Evolutionary conservation across 495 filamentous ascomycete species (phyloP), one percentile per base, ranked within the genome.

Genomic region (Neurospora africana): DNA sequence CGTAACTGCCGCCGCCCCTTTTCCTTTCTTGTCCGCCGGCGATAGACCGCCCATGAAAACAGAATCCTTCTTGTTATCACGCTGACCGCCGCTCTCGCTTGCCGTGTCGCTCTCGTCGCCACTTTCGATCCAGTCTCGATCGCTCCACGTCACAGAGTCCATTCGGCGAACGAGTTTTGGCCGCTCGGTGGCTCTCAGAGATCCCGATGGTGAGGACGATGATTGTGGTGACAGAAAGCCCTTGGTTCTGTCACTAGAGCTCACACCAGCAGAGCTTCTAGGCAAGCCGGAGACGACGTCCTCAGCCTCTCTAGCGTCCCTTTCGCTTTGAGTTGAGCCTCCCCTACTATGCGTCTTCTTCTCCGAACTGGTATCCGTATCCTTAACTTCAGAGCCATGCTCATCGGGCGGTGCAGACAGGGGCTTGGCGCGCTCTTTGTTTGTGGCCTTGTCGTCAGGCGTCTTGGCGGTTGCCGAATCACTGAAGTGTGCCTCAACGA

Each of bases 401-500:
- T 77, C 77, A 58, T 82, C 82, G 0, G 82, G 81, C 11, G 69
- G 72, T 53, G 82, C 75, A 19, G 77, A 68, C 6, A 78, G 70
- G 5, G 73, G 72, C 70, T 82, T 85, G 2, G 85, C 84, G 13
- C 82, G 78, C 74, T 87, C 85, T 27, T 43, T 70, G 17, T 75
- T 77, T 23, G 72, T 70, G 76, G 85, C 83, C 10, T 79, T 71
- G 30, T 88, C 87, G 76, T 94, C 92, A 4, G 87, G 82, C 3
- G 84, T 87, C 30, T 81, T 83, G 3, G 90, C 88, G 4, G 83
- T 80, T 43, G 87, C 87, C 0, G 85, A 87, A 74, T 92, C 88
- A 58, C 88, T 90, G 76, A 99, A 99, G 77, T 99, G 95, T 0
- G 93, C 93, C 77, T 98, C 94, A 61, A 94, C 92, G 3, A 98